Conservation (phyloP, 2,329 filamentous ascomycete genomes). For the Dothistroma pini region DNA sequence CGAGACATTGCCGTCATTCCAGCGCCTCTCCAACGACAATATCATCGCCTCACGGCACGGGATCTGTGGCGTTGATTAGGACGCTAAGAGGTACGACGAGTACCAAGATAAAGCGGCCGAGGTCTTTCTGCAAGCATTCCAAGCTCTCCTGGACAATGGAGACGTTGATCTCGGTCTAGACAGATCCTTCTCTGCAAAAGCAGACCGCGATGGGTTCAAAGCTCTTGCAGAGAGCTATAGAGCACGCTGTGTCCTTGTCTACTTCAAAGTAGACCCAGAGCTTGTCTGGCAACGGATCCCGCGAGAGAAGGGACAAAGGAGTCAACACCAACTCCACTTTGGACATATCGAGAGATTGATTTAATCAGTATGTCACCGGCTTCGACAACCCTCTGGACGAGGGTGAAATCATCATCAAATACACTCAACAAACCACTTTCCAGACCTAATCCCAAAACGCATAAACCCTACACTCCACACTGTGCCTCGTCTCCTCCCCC, state of each 20-base stretch:
- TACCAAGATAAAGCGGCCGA: constrained; percentile 9
- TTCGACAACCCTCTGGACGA: constrained; percentile 10
- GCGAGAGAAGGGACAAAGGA: neutral
- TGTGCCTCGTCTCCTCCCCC: constrained; percentile 14
- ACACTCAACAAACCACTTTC: neutral
- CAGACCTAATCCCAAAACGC: constrained; percentile 17
- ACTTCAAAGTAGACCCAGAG: constrained; percentile 5
- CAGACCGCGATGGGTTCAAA: constrained; percentile 13
- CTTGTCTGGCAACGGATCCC: constrained; percentile 10
- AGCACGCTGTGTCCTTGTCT: constrained; percentile 7
- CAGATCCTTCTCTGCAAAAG: constrained; percentile 11
- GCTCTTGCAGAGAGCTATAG: constrained; percentile 1
- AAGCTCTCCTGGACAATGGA: neutral
- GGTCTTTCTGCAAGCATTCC: neutral
- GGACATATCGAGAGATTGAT: constrained; percentile 10
- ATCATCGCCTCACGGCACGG: constrained; percentile 10
- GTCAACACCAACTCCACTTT: constrained; percentile 11
- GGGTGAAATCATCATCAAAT: constrained; percentile 11
- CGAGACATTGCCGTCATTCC: neutral
- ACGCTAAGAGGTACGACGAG: neutral
- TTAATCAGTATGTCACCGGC: constrained; percentile 7
- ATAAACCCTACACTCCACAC: constrained; percentile 18
- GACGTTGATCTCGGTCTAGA: constrained; percentile 6
- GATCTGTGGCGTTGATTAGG: constrained; percentile 10
- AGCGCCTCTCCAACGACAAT: constrained; percentile 10